These are phyloP conservation scores for Tolypocladium nubicola DNA, from an alignment of 2,329 filamentous ascomycete genomes.

Conservation along the genomic window DNA sequence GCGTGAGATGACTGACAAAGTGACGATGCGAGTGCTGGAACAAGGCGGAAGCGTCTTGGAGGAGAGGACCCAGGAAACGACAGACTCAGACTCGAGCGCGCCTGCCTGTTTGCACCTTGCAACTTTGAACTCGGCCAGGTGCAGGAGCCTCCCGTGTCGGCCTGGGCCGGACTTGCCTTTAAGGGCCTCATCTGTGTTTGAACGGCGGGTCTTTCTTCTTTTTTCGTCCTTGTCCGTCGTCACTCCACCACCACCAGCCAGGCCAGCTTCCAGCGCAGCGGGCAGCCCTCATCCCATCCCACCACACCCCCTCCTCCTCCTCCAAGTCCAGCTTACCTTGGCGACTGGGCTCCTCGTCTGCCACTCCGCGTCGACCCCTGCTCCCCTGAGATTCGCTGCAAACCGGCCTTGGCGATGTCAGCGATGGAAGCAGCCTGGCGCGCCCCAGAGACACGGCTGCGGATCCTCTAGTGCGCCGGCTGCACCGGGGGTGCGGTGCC, in stretches of 20 bases:
- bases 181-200: neutral
- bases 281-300: neutral
- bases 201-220: neutral
- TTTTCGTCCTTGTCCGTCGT: neutral
- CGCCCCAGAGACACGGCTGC: slow-evolving; percentile 1
- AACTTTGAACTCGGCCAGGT: neutral
- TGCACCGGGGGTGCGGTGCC: neutral
- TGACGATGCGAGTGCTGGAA: neutral
- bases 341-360: neutral
- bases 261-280: neutral
- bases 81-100: neutral
- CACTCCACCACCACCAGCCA: neutral
- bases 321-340: neutral
- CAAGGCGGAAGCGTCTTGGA: neutral
- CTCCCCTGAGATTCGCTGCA: neutral
- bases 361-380: neutral
- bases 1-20: neutral
- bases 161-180: neutral
- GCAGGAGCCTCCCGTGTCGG: neutral
- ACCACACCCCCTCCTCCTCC: neutral
- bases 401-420: neutral
- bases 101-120: neutral
- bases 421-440: neutral
- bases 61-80: neutral
- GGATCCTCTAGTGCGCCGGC: neutral